These are phyloP conservation scores for Fragaria nilgerrensis DNA, from an alignment of 306 rosid genomes.

Conservation along the genomic window DNA sequence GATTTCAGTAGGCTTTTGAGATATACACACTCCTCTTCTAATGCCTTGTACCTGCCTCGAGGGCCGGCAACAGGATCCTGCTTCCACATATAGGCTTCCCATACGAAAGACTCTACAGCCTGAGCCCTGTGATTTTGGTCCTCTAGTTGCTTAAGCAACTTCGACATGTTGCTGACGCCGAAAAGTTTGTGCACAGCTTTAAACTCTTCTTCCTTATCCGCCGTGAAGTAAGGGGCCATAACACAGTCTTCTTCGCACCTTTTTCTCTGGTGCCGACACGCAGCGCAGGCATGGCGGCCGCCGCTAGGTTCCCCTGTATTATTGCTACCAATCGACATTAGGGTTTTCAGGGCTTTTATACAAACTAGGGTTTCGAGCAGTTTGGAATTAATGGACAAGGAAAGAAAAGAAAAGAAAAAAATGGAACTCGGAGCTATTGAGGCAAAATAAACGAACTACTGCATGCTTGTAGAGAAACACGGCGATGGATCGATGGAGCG, in stretches of 20 bases:
- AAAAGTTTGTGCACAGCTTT: constrained; percentile 12
- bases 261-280: constrained; percentile 27
- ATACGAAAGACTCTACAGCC: constrained; percentile 20
- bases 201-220: not conserved
- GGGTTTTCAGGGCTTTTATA: not conserved
- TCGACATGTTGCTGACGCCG: constrained; percentile 18
- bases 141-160: not conserved
- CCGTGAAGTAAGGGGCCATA: constrained; percentile 21
- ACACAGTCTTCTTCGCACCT: constrained; percentile 21
- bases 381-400: not conserved
- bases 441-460: not conserved
- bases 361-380: not conserved
- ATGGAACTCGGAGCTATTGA: not conserved
- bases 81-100: constrained; percentile 30
- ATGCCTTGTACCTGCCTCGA: not conserved
- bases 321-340: not conserved
- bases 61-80: constrained; percentile 16
- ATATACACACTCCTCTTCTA: not conserved
- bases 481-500: not conserved
- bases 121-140: not conserved
- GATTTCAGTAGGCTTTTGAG: not conserved
- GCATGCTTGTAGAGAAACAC: constrained; percentile 2
- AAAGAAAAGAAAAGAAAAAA: not conserved
- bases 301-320: not conserved
- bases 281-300: constrained; percentile 15